Percentiles rank a stretch among this genome's conserved stretches.
Conservation (phyloP, 1,284 basidiomycete species). For the Vanrija sp. region DNA sequence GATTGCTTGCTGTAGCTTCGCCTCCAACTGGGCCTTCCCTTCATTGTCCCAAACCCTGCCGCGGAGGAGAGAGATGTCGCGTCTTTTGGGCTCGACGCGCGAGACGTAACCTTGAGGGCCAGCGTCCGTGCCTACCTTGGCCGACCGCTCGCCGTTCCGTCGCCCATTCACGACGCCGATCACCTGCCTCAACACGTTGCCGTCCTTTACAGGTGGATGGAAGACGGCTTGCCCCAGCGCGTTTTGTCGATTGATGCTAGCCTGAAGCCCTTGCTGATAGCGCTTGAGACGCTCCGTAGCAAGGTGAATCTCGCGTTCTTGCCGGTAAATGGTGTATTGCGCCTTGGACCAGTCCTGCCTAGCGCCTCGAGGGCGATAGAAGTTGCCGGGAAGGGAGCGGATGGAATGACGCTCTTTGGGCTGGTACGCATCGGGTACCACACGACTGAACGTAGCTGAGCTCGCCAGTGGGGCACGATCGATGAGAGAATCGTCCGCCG, state of each 20-base stretch:
- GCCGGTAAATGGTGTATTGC: constrained; percentile 23
- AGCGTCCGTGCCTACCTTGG: neutral
- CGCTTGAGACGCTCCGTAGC: neutral
- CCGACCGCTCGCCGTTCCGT: neutral
- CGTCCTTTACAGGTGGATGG: constrained; percentile 3
- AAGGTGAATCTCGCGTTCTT: constrained; percentile 11
- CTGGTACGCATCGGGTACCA: neutral
- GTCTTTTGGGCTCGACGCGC: neutral
- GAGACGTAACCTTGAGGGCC: neutral
- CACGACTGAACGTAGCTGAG: neutral
- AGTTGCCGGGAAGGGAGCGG: neutral
- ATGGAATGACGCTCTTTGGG: neutral
- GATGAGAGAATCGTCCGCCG: too few relatives aligned
- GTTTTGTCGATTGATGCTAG: neutral
- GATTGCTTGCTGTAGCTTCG: neutral
- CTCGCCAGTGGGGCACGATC: too few relatives aligned
- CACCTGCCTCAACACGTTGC: constrained; percentile 1
- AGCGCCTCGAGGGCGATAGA: constrained; percentile 19
- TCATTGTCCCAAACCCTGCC: neutral
- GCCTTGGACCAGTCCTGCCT: constrained; percentile 18
- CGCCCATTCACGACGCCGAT: neutral
- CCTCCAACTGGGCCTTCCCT: neutral
- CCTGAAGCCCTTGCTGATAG: neutral
- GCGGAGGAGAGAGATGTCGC: neutral
- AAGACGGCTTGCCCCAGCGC: neutral